A percentile compares a stretch with the other conserved stretches of the same genome.
These are phyloP conservation scores for Mychonastes homosphaera DNA, from an alignment of 139 green algal genomes.

Conservation along the genomic window DNA sequence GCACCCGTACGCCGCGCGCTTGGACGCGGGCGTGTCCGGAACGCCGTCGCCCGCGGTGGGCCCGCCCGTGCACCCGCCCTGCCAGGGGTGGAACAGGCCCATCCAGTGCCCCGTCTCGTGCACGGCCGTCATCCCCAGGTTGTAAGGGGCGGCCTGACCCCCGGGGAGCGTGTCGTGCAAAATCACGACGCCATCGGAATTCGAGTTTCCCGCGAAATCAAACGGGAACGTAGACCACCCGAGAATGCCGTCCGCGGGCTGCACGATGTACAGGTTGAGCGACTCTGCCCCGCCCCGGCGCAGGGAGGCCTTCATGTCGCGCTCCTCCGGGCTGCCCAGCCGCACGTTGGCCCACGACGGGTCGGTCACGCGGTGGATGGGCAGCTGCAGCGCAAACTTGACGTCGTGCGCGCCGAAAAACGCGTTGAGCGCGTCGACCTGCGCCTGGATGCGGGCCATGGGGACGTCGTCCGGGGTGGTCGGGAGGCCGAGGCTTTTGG, in stretches of 20 bases:
- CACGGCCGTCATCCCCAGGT: conserved; percentile 5
- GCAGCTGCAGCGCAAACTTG: no score
- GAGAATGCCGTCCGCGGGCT: not conserved
- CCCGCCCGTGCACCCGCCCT: conserved; percentile 13
- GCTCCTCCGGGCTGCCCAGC: not conserved
- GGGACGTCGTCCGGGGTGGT: conserved; percentile 9
- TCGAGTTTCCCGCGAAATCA: not conserved
- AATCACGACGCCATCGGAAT: conserved; percentile 3
- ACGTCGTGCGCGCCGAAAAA: no score
- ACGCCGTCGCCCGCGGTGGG: conserved; percentile 7
- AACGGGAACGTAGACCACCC: conserved; percentile 2
- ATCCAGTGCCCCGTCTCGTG: conserved; percentile 9
- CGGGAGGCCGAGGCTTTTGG: no score
- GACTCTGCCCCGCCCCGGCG: not conserved
- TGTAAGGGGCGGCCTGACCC: not conserved
- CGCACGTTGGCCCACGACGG: no score
- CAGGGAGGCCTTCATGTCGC: conserved; percentile 4
- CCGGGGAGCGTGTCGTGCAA: not conserved
- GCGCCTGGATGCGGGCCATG: conserved; percentile 2
- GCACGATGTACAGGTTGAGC: conserved; percentile 6
- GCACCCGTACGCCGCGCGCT: conserved; percentile 13
- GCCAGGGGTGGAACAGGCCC: not conserved
- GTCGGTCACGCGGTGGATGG: no score
- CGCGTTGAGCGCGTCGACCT: conserved; percentile 17
- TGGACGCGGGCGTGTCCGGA: conserved; percentile 5